phyloP scores from a whole-genome alignment of 2,329 filamentous ascomycete species.

The Hirsutella rhossiliensis region DNA sequence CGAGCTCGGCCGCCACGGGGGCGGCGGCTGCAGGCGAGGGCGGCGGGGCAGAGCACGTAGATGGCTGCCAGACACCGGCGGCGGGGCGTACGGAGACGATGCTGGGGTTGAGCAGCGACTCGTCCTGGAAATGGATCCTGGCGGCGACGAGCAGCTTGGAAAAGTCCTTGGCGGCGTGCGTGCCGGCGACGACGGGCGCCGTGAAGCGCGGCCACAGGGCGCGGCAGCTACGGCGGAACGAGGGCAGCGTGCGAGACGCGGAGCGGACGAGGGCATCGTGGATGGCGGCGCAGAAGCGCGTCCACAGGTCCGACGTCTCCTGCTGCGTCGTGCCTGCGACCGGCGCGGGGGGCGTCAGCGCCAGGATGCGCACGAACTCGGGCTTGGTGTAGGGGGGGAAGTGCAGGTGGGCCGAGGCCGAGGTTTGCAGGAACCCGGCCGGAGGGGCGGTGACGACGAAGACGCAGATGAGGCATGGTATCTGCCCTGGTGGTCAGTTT shows the following conservation, averaged over 20 bases:
- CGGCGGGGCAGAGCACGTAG: not conserved
- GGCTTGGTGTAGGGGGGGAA: slow-evolving; percentile 77
- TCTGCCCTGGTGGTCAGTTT: slow-evolving; percentile 34
- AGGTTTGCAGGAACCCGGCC: slow-evolving; percentile 54
- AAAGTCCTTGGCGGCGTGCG: slow-evolving; percentile 68
- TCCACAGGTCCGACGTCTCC: slow-evolving; percentile 59
- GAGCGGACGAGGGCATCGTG: slow-evolving; percentile 79
- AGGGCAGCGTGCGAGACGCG: slow-evolving; percentile 66
- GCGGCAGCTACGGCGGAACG: slow-evolving; percentile 56
- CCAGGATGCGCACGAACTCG: slow-evolving; percentile 68
- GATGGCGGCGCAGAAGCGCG: slow-evolving; percentile 69
- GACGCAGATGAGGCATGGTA: slow-evolving; percentile 64
- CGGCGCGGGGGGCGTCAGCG: slow-evolving; percentile 31
- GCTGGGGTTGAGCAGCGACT: slow-evolving; percentile 54
- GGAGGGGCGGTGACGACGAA: slow-evolving; percentile 65
- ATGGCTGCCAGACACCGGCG: not conserved
- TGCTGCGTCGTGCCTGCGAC: slow-evolving; percentile 37
- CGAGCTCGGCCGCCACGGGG: slow-evolving; percentile 28
- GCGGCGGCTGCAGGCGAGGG: not conserved
- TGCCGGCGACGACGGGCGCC: slow-evolving; percentile 62
- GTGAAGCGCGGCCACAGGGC: slow-evolving; percentile 81
- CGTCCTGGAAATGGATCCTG: slow-evolving; percentile 59
- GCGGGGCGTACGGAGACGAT: slow-evolving; percentile 27
- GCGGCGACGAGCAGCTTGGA: slow-evolving; percentile 66
- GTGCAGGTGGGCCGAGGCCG: slow-evolving; percentile 63